A percentile compares a stretch with the other conserved stretches of the same genome.
Conservation (phyloP, 768 basidiomycete species). For the Boletus bicolor region DNA sequence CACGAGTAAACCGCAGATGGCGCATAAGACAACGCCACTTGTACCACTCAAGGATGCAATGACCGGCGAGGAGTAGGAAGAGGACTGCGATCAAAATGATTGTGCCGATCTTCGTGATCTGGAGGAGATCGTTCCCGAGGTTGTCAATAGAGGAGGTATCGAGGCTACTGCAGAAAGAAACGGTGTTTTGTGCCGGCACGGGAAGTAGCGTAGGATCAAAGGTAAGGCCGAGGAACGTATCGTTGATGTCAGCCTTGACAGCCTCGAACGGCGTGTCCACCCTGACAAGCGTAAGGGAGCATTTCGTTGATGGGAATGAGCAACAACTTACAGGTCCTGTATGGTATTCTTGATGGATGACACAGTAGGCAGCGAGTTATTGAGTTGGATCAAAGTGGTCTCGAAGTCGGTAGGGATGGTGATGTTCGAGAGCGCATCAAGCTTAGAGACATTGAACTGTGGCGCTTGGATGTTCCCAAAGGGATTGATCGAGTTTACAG, state of each 20-base stretch:
- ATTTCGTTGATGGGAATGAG: not conserved
- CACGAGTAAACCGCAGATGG: conserved; percentile 67
- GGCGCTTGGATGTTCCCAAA: conserved; percentile 68
- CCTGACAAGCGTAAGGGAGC: conserved; percentile 33
- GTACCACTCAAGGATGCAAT: conserved; percentile 84
- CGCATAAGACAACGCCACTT: conserved; percentile 72
- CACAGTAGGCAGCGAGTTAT: conserved; percentile 75
- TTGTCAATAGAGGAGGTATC: conserved; percentile 87
- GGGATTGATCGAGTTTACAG: conserved; percentile 74
- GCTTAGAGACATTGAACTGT: conserved; percentile 69
- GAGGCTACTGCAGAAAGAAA: conserved; percentile 74
- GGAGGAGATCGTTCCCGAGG: conserved; percentile 74
- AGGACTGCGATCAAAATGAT: conserved; percentile 69
- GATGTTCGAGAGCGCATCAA: conserved; percentile 72
- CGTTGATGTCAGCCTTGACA: conserved; percentile 85
- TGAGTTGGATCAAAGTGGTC: conserved; percentile 69
- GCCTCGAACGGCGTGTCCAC: conserved; percentile 86
- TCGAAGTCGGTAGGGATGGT: conserved; percentile 77
- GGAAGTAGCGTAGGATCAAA: conserved; percentile 75
- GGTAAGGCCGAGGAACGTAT: conserved; percentile 69
- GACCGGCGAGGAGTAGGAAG: conserved; percentile 67
- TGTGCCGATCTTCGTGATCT: conserved; percentile 75
- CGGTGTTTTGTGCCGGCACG: conserved; percentile 63
- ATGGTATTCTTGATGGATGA: conserved; percentile 68
- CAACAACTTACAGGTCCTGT: conserved; percentile 57